These are phyloP conservation scores for Boletellus ananas DNA, from an alignment of 768 basidiomycete genomes.

Conservation along the genomic window DNA sequence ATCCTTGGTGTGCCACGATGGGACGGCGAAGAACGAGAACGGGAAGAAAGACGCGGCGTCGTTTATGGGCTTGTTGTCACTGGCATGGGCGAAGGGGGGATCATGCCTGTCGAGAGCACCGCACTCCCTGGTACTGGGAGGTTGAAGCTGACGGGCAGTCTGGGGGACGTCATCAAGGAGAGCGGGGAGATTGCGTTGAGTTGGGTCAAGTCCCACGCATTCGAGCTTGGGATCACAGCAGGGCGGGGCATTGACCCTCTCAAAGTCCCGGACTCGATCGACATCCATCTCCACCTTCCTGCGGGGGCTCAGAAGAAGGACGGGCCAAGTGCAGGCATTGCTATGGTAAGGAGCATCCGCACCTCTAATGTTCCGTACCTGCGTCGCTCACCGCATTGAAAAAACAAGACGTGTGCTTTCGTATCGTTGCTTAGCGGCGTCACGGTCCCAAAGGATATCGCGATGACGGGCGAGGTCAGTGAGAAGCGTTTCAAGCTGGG, in stretches of 20 bases:
- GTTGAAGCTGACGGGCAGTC: constrained; percentile 75
- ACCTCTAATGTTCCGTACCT: background rate
- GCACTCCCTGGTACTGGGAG: constrained; percentile 70
- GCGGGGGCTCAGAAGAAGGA: constrained; percentile 92
- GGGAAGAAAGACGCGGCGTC: constrained; percentile 69
- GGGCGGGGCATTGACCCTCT: constrained; percentile 68
- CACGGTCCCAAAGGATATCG: constrained; percentile 65
- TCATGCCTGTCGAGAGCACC: constrained; percentile 81
- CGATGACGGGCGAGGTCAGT: constrained; percentile 87
- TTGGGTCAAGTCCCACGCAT: constrained; percentile 88
- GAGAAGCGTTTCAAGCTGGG: background rate
- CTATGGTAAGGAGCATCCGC: constrained; percentile 54
- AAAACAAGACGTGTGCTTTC: constrained; percentile 68
- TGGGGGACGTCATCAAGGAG: constrained; percentile 92
- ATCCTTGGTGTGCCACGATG: constrained; percentile 79
- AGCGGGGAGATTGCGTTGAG: constrained; percentile 86
- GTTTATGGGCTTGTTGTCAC: constrained; percentile 88
- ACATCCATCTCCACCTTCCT: constrained; percentile 87
- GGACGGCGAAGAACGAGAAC: constrained; percentile 76
- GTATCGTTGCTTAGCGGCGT: constrained; percentile 80
- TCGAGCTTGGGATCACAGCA: constrained; percentile 73
- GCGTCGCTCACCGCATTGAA: constrained; percentile 2
- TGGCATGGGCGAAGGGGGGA: constrained; percentile 82
- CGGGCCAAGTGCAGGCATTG: constrained; percentile 86
- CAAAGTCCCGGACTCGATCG: constrained; percentile 66